Conservation (phyloP, 345 rosid genomes). For the Melastoma malabathricum region DNA sequence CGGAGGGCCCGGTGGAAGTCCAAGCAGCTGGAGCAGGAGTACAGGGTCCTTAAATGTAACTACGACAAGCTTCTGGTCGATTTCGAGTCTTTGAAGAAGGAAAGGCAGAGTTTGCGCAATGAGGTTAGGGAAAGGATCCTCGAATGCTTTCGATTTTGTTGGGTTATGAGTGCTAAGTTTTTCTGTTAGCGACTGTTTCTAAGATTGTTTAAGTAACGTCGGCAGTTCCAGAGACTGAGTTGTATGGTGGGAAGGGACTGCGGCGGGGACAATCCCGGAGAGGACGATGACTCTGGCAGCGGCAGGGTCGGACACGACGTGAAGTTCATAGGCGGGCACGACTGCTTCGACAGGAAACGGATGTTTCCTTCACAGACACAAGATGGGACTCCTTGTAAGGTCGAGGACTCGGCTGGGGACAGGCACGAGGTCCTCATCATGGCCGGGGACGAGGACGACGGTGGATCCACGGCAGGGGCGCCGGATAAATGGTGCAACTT, state of each 20-base stretch:
- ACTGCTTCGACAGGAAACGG: conserved; percentile 5
- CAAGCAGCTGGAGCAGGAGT: conserved; percentile 50
- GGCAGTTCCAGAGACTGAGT: too few species aligned
- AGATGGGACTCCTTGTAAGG: conserved; percentile 3
- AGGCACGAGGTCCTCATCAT: conserved; percentile 15
- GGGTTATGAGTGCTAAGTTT: too few species aligned
- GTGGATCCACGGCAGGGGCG: conserved; percentile 19
- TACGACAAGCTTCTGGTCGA: conserved; percentile 32
- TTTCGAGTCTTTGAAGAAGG: conserved; percentile 39
- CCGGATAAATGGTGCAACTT: conserved; percentile 30
- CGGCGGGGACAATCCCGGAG: too few species aligned
- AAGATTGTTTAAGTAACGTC: too few species aligned
- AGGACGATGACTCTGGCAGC: conserved; percentile 21
- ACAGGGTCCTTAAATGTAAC: conserved; percentile 25
- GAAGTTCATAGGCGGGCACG: background rate
- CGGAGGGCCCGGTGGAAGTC: conserved; percentile 66
- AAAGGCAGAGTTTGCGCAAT: conserved; percentile 6
- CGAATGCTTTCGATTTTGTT: too few species aligned
- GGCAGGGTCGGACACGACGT: conserved; percentile 13
- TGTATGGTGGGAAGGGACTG: too few species aligned
- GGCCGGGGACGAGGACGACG: conserved; percentile 19
- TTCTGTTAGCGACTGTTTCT: too few species aligned
- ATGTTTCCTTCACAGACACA: too few species aligned
- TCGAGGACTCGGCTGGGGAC: conserved; percentile 14
- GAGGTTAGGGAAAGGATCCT: too few species aligned